Percentiles rank a stretch among this genome's conserved stretches.
These are phyloP conservation scores for Nidularia pulvinata DNA, from an alignment of 768 basidiomycete species.

Conservation along the genomic window DNA sequence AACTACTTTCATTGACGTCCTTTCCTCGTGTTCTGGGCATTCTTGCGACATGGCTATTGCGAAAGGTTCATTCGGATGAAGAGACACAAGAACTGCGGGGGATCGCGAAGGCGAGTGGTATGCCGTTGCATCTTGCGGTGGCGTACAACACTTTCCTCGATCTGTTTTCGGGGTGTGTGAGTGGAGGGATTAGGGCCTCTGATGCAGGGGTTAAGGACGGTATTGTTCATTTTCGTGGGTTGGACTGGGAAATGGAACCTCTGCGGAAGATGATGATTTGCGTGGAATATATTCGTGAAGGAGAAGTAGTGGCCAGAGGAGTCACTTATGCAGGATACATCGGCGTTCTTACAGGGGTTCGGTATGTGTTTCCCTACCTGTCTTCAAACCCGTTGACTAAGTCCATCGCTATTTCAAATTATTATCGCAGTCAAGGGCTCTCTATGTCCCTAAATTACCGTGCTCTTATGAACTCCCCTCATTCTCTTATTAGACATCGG, in stretches of 20 bases:
- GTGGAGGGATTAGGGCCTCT: constrained; percentile 25
- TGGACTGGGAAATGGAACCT: constrained; percentile 37
- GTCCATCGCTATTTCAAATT: background rate
- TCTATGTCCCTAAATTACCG: constrained; percentile 37
- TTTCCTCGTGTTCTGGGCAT: constrained; percentile 17
- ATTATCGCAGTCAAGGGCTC: constrained; percentile 21
- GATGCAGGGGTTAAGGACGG: constrained; percentile 11
- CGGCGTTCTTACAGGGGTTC: constrained; percentile 34
- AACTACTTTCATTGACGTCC: constrained; percentile 16
- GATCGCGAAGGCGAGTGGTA: constrained; percentile 21
- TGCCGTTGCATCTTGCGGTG: constrained; percentile 28
- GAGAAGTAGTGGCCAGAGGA: constrained; percentile 28
- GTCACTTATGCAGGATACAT: constrained; percentile 38
- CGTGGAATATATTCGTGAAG: constrained; percentile 28
- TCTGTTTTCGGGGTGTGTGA: constrained; percentile 33
- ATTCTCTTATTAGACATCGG: constrained; percentile 17
- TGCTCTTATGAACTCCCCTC: constrained; percentile 16
- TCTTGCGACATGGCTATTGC: constrained; percentile 20
- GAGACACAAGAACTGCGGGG: constrained; percentile 31
- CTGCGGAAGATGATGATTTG: constrained; percentile 28
- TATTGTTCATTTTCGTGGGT: constrained; percentile 32
- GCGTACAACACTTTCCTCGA: constrained; percentile 35
- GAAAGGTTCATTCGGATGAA: constrained; percentile 24
- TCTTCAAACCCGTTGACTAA: background rate
- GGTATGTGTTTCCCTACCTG: constrained; percentile 10